Base-by-base conservation (phyloP, 805 yeast genomes). In the Clavispora vitiphila region DNA sequence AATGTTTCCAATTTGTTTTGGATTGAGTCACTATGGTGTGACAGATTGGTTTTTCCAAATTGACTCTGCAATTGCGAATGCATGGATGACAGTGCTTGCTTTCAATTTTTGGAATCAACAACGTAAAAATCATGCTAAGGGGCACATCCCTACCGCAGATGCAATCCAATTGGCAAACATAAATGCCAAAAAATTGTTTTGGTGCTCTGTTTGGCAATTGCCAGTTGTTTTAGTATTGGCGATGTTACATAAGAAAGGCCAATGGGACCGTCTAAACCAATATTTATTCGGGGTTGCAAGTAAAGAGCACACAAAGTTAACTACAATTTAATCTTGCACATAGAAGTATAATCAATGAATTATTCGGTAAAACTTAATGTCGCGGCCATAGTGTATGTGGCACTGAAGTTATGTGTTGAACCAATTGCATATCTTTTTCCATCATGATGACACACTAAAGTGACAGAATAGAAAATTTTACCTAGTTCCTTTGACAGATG, bases 171-270 rank as follows among this genome's bases (percentile, higher is more conserved):
- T 73, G 40, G 87, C 95, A 3, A 80, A 77, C 54, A 51, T 69
- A 2, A 82, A 79, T 60, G 98, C 99, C 1, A 81, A 86, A 46
- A 83, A 83, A 58, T 74, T 90, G 34, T 93, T 93, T 61, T 86
- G 96, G 95, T 87, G 95, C 30, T 84, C 96, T 21, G 96, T 93
- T 1, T 80, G 91, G 81, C 98, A 93, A 54, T 67, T 93, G 35
- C 99, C 99, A 0, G 90, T 85, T 0, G 83, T 95, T 12, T 67
- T 93, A 40, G 83, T 89, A 15, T 67, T 93, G 46, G 97, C 98
- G 1, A 91, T 93, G 89, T 61, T 93, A 39, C 98, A 93, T 63
- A 93, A 93, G 64, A 83, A 83, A 60, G 96, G 96, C 5, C 88
- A 89, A 59, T 91, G 97, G 97, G 96, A 89, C 57, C 61, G 70